Evolutionary conservation across 805 yeast species (phyloP).

Genomic region (Suhomyces faveliae): DNA sequence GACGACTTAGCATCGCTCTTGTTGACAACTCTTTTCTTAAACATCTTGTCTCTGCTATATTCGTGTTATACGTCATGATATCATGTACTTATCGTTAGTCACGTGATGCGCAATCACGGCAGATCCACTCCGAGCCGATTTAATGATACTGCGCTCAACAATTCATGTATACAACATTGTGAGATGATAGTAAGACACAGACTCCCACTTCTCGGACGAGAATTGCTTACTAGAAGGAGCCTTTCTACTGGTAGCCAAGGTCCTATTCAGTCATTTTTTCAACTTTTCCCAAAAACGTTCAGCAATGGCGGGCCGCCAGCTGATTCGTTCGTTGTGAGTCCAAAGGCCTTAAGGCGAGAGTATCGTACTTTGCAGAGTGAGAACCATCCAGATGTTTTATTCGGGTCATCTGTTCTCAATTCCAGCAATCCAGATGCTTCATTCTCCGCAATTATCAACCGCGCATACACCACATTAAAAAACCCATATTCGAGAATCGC

Average conservation of each 20-base stretch:
- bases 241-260: background rate
- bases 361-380: slow-evolving; percentile 69
- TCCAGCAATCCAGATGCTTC: slow-evolving; percentile 16
- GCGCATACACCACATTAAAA: slow-evolving; percentile 70
- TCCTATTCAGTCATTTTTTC: slow-evolving; percentile 41
- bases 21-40: slow-evolving; percentile 12
- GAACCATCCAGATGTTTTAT: slow-evolving; percentile 75
- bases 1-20: slow-evolving; percentile 1
- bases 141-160: slow-evolving; percentile 1
- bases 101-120: background rate
- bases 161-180: background rate
- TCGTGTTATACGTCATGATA: background rate
- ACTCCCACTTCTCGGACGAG: background rate
- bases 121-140: slow-evolving; percentile 3
- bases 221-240: background rate
- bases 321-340: slow-evolving; percentile 59
- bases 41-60: slow-evolving; percentile 6
- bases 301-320: slow-evolving; percentile 62
- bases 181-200: background rate
- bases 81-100: background rate
- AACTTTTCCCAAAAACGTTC: slow-evolving; percentile 73
- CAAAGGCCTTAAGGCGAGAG: slow-evolving; percentile 62
- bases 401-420: slow-evolving; percentile 22
- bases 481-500: slow-evolving; percentile 64
- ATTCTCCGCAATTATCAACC: slow-evolving; percentile 60